Base-by-base conservation (phyloP, 345 rosid genomes). In the Limnanthes douglasii region DNA sequence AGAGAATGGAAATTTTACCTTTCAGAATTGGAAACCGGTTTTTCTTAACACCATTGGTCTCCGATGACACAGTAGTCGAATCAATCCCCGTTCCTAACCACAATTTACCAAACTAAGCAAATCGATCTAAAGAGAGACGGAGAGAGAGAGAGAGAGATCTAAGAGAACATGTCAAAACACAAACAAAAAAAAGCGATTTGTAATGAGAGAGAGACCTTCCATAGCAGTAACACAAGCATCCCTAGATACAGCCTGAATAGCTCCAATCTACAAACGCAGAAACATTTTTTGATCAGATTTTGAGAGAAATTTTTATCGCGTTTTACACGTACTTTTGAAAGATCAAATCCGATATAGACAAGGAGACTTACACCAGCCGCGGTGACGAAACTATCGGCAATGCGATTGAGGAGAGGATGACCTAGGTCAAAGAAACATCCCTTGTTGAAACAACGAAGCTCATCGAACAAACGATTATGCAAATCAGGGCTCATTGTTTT, bases 381-480 rank as follows among this genome's bases (percentile, higher is more conserved):
- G 59, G 67, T 85, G 36, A 85, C 64, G 55, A 90, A 78, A 62
- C 93, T 80, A 22, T 85, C 83, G 2, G 94, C 80, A 43, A 90
- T 44, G 42, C 93, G 78, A 58, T 90, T 84, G 26, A 84, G 96
- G 41, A 90, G 88, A 59, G 93, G 98, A 51, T 84, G 98, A 18
- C 98, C 94, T 16, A 90, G 66, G 60, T 85, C 96, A 48, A 90
- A 65, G 49, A 61, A 53, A 21, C 72, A 42, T 23, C 70, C 69
- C 41, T 77, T 81, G 23, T 77, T 75, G 33, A 78, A 81, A 29
- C 53, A 41, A 39, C 48, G 63, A 20, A 75, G 34, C 22, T 80
- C 94, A 18, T 68, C 71, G 16, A 72, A 39, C 36, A 73, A n/a
- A n/a, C n/a, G n/a, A n/a, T n/a, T n/a, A n/a, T n/a, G n/a, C n/a